Base-by-base conservation (phyloP, 2,329 filamentous ascomycete genomes). In the Epichloe amarillans region DNA sequence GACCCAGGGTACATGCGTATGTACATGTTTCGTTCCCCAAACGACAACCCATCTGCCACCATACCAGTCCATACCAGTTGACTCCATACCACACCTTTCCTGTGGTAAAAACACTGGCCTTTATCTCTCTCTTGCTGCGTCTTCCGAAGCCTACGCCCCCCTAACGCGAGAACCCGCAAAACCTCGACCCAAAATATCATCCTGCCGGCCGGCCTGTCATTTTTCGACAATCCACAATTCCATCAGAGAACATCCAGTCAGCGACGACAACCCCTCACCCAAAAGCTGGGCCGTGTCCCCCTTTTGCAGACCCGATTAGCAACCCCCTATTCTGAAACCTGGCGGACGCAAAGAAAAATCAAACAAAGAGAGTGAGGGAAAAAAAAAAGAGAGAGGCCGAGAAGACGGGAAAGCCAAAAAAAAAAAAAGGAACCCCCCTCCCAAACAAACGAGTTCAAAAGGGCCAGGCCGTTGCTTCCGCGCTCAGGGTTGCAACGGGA, bases 181-280 rank as follows among this genome's bases (percentile, higher is more conserved):
- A 41, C 5, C 23, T 36, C 21, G 23, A n/a, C 11, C n/a, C 40
- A 8, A 47, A 17, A 11, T 10, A 49, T 45, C 41, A 41, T 35
- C 46, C 46, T 41, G 43, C 42, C 42, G 37, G 42, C 46, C 50
- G 19, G 15, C 37, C 15, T 42, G 41, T n/a, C 26, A 37, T 15
- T 23, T 44, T 49, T 37, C 17, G 39, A 14, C 42, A 42, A 39
- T 46, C 47, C 47, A 45, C 26, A 36, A 33, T 39, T 45, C 30
- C 21, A 23, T 45, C 41, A 42, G n/a, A n/a, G 21, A 33, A 30
- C 12, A 49, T 49, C 42, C 50, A 52, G 50, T 52, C 17, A 49
- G 19, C 47, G 42, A 39, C 46, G 19, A 37, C 36, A 35, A 30
- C 26, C 17, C 21, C 19, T 39, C 30, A 26, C 33, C 41, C 43